Conservation (phyloP, 371 early-diverging fungal species). For the Fennellomyces sp. region DNA sequence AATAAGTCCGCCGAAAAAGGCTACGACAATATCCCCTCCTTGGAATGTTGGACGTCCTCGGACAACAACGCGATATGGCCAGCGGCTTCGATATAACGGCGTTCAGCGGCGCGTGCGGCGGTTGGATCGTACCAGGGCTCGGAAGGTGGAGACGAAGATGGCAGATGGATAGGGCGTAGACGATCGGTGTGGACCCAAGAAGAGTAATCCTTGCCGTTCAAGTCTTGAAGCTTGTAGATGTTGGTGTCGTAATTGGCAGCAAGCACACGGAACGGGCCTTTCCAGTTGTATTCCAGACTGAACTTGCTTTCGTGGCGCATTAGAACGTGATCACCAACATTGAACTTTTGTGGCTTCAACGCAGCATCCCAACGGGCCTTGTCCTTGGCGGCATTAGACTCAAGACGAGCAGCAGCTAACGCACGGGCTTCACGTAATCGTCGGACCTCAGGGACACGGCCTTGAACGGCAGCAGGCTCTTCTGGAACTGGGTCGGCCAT, state of each 20-base stretch:
- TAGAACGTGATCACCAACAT: conserved; percentile 18
- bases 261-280: conserved; percentile 7
- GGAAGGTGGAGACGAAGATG: not conserved
- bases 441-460: not conserved
- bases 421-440: conserved; percentile 10
- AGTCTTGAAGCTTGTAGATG: conserved; percentile 8
- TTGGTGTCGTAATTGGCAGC: not conserved
- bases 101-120: not conserved
- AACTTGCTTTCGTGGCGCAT: conserved; percentile 6
- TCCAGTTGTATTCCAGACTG: conserved; percentile 14
- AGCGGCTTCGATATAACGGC: not conserved
- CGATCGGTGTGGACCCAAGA: conserved; percentile 9
- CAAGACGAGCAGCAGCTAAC: not conserved
- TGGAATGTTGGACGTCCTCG: conserved; percentile 14
- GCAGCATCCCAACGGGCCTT: conserved; percentile 8
- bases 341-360: conserved; percentile 4
- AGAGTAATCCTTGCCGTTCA: not conserved
- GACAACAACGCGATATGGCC: not conserved
- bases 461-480: not conserved
- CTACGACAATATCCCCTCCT: conserved; percentile 13
- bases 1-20: too few species aligned
- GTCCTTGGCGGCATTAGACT: not conserved
- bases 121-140: conserved; percentile 2
- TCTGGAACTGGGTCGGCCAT: not conserved
- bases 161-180: not conserved